phyloP scores from a whole-genome alignment of 306 rosid species.

The Cicer bijugum region DNA sequence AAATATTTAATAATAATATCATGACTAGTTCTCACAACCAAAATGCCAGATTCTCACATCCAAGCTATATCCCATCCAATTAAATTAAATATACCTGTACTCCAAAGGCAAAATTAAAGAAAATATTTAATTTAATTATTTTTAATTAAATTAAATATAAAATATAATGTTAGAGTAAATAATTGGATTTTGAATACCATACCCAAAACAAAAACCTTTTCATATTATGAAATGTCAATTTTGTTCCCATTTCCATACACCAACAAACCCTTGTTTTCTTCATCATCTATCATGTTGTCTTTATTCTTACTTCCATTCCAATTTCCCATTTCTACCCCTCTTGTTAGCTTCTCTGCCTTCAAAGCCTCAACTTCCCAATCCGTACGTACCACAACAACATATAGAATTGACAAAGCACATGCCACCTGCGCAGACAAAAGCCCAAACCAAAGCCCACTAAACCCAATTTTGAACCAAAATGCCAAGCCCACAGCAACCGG shows the following conservation, averaged over 20 bases:
- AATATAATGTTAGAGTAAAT: too few species aligned
- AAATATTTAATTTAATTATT: too few species aligned
- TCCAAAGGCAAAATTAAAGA: too few species aligned
- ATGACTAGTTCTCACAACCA: too few species aligned
- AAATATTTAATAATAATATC: too few species aligned
- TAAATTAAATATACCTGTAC: too few species aligned
- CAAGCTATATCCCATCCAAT: too few species aligned
- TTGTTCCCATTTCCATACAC: slow-evolving; percentile 46
- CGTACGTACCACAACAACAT: slow-evolving; percentile 63
- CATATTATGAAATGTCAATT: slow-evolving; percentile 47
- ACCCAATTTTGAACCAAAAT: slow-evolving; percentile 73
- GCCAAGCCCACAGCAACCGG: slow-evolving; percentile 88
- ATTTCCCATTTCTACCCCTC: slow-evolving; percentile 47
- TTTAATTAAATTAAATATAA: too few species aligned
- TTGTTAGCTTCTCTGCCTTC: slow-evolving; percentile 64
- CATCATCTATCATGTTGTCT: slow-evolving; percentile 39
- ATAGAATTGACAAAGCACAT: slow-evolving; percentile 73
- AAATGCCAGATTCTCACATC: too few species aligned
- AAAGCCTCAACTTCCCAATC: slow-evolving; percentile 93
- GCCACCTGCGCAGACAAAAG: slow-evolving; percentile 84
- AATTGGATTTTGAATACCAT: too few species aligned
- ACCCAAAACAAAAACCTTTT: neutral
- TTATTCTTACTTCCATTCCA: slow-evolving; percentile 29
- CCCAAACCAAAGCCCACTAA: slow-evolving; percentile 90
- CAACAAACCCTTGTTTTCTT: slow-evolving; percentile 57